These are phyloP conservation scores for Isochrysis galbana DNA, from an alignment of 78 protist species.

Conservation along the genomic window DNA sequence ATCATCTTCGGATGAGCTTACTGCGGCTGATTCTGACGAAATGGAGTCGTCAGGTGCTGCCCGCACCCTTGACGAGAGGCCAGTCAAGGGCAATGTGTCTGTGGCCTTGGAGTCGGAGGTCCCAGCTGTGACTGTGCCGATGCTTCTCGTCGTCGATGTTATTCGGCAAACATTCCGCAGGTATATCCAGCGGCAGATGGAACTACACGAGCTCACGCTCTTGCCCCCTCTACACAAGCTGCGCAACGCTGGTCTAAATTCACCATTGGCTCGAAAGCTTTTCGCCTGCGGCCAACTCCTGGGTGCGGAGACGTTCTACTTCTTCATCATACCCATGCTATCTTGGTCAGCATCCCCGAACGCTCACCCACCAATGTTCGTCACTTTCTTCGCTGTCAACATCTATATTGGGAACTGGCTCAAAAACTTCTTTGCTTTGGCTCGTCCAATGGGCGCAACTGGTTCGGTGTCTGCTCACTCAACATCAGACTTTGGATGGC, in stretches of 20 bases:
- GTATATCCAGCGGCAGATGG: background rate
- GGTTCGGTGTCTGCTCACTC: too few species aligned
- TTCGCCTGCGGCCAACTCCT: background rate
- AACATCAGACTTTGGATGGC: background rate
- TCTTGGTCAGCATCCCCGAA: background rate
- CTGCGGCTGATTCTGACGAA: too few species aligned
- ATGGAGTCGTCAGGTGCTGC: background rate
- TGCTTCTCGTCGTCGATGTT: background rate
- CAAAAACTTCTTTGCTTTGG: background rate
- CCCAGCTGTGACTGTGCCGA: background rate
- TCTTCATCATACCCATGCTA: background rate
- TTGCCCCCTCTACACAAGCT: background rate
- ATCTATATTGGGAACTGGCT: background rate
- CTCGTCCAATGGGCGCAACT: background rate
- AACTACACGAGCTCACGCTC: background rate
- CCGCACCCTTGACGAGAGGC: background rate
- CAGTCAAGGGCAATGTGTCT: background rate
- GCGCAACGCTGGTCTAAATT: background rate
- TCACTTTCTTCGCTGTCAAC: background rate
- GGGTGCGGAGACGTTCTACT: constrained; percentile 1
- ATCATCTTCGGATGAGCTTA: background rate
- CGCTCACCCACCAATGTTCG: background rate
- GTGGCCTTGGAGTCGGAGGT: background rate
- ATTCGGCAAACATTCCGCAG: background rate
- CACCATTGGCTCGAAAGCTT: background rate